A percentile compares a stretch with the other conserved stretches of the same genome.
Evolutionary conservation across 2,329 filamentous ascomycete genomes (phyloP).

Genomic region (Whalleya microplaca): DNA sequence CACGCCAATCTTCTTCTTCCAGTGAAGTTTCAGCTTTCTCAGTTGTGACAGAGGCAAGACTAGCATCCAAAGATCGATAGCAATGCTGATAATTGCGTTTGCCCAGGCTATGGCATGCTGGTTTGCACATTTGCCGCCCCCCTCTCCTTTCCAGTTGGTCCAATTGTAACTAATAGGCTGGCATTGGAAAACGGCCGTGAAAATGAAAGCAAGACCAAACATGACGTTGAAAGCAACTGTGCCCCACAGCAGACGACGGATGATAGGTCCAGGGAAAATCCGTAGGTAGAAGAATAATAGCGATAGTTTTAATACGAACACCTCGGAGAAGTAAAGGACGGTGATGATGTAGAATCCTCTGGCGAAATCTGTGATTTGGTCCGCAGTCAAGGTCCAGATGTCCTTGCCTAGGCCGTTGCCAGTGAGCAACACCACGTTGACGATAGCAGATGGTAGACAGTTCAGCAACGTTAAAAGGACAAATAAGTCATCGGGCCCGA

Average conservation of each 20-base stretch:
- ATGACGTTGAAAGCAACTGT: conserved; percentile 45
- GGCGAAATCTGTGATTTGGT: conserved; percentile 45
- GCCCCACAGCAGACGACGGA: conserved; percentile 47
- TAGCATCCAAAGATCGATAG: conserved; percentile 56
- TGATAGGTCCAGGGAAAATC: conserved; percentile 49
- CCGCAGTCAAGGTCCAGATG: conserved; percentile 49
- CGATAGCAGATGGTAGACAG: conserved; percentile 19
- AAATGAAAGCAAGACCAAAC: conserved; percentile 46
- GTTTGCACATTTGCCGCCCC: conserved; percentile 52
- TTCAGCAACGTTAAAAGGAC: conserved; percentile 17
- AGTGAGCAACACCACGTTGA: conserved; percentile 21
- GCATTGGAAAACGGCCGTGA: conserved; percentile 55
- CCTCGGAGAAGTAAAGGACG: conserved; percentile 22
- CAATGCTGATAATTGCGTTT: conserved; percentile 57
- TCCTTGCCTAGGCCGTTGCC: conserved; percentile 52
- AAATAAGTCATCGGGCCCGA: conserved; percentile 23
- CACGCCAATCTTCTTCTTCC: conserved; percentile 54
- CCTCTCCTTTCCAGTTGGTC: conserved; percentile 54
- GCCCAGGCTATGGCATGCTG: conserved; percentile 53
- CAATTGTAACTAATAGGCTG: conserved; percentile 56
- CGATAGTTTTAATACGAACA: conserved; percentile 39
- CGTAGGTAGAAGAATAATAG: conserved; percentile 59
- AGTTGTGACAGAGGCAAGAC: conserved; percentile 53
- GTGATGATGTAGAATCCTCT: conserved; percentile 46
- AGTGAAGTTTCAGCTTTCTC: conserved; percentile 45